These are phyloP conservation scores for Saccharomycopsis fodiens DNA, from an alignment of 805 yeast species.

Conservation along the genomic window DNA sequence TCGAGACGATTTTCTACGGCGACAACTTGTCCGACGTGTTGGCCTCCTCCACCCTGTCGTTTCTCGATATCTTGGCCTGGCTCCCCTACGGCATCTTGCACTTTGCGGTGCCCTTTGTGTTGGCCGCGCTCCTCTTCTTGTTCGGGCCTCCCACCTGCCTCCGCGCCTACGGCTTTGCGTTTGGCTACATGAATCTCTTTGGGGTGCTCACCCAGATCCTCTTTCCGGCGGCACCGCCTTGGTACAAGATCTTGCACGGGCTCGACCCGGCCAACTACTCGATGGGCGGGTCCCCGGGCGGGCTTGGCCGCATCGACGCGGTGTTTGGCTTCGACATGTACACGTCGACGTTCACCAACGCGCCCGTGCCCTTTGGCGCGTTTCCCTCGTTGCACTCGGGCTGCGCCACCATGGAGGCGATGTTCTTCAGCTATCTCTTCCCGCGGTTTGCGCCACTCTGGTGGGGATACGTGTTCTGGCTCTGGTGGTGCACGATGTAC, in stretches of 20 bases:
- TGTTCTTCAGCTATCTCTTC: slow-evolving; percentile 76
- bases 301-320: slow-evolving; percentile 78
- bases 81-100: slow-evolving; percentile 89
- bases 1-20: slow-evolving; percentile 88
- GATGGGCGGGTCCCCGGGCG: slow-evolving; percentile 95
- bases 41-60: slow-evolving; percentile 59
- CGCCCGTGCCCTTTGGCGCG: slow-evolving; percentile 94
- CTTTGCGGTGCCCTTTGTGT: slow-evolving; percentile 84
- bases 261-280: slow-evolving; percentile 83
- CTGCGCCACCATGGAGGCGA: slow-evolving; percentile 87
- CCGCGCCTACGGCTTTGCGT: slow-evolving; percentile 81
- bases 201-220: slow-evolving; percentile 79
- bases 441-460: slow-evolving; percentile 63
- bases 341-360: slow-evolving; percentile 68
- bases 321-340: slow-evolving; percentile 76
- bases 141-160: slow-evolving; percentile 89
- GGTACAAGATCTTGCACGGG: slow-evolving; percentile 86
- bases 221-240: slow-evolving; percentile 95
- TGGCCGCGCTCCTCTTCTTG: slow-evolving; percentile 66
- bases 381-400: slow-evolving; percentile 86
- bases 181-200: slow-evolving; percentile 86
- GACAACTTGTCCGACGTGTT: slow-evolving; percentile 80
- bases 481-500: slow-evolving; percentile 99
- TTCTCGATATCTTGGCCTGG: slow-evolving; percentile 86
- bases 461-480: slow-evolving; percentile 76